phyloP scores from a whole-genome alignment of 768 basidiomycete genomes.

The Lactarius trivialis region DNA sequence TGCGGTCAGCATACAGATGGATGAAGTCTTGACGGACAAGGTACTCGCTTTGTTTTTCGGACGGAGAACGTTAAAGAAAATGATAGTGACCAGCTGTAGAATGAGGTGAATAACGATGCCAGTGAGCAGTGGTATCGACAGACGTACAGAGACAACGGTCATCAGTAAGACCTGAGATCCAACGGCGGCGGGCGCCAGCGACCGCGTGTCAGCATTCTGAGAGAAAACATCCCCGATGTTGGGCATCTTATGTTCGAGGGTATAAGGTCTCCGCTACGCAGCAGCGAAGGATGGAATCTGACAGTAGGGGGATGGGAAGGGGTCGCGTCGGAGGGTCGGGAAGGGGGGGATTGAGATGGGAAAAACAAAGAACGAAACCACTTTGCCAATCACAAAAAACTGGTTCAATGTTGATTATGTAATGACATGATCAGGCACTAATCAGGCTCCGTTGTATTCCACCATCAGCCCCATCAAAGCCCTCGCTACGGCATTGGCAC shows the following conservation, averaged over 20 bases:
- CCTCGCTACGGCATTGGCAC: slow-evolving; percentile 56
- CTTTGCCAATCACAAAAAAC: neutral
- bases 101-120: neutral
- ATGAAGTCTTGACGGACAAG: neutral
- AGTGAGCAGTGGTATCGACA: slow-evolving; percentile 10
- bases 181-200: slow-evolving; percentile 76
- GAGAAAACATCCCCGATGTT: slow-evolving; percentile 31
- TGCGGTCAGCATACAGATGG: neutral
- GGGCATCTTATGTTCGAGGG: slow-evolving; percentile 26
- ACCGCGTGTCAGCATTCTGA: slow-evolving; percentile 37
- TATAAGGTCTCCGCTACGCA: neutral
- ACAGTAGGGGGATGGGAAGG: neutral
- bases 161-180: slow-evolving; percentile 72
- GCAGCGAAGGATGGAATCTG: neutral
- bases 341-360: neutral
- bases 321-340: neutral
- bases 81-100: slow-evolving; percentile 52
- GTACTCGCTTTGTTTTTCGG: slow-evolving; percentile 76
- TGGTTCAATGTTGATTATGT: neutral
- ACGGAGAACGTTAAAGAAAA: slow-evolving; percentile 78
- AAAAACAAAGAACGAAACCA: neutral
- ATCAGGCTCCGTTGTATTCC: neutral
- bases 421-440: neutral
- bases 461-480: slow-evolving; percentile 53
- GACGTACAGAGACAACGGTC: slow-evolving; percentile 62